Conservation (phyloP, 2,329 filamentous ascomycete genomes). For the Amesomyces nigricolor region DNA sequence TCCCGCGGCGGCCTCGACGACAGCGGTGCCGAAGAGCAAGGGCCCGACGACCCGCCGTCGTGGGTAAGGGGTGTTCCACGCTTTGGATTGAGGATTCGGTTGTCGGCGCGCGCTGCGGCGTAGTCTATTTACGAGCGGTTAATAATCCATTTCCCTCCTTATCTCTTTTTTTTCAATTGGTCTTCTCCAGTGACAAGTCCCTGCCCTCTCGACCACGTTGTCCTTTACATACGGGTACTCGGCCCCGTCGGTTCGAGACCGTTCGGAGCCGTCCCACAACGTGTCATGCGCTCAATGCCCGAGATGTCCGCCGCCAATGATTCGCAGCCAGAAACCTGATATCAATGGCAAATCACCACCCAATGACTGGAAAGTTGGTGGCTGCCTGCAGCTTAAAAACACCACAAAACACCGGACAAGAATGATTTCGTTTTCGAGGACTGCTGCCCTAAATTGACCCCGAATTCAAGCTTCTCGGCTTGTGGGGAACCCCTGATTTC, state of each 20-base stretch:
- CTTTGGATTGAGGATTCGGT: slow-evolving; percentile 4
- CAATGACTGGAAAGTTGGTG: background rate
- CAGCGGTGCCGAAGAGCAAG: slow-evolving; percentile 32
- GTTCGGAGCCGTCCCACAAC: background rate
- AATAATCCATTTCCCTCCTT: slow-evolving; percentile 16
- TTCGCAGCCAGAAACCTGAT: background rate
- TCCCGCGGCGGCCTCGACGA: slow-evolving; percentile 23
- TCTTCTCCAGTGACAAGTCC: background rate
- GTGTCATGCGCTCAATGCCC: slow-evolving; percentile 7
- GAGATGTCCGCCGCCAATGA: slow-evolving; percentile 1
- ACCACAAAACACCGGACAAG: background rate
- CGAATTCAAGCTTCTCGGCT: background rate
- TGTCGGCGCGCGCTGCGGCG: slow-evolving; percentile 1
- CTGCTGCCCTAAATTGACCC: too few species aligned
- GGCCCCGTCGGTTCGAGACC: slow-evolving; percentile 5
- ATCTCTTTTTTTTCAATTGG: background rate
- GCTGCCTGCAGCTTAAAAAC: background rate
- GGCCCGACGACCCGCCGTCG: slow-evolving; percentile 40
- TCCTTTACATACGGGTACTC: background rate
- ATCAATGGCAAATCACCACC: background rate
- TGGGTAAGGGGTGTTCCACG: slow-evolving; percentile 27
- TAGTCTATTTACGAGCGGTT: slow-evolving; percentile 4
- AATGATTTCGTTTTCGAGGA: too few species aligned
- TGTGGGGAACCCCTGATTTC: background rate
- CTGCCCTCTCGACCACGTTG: background rate